phyloP scores from a whole-genome alignment of 2,329 filamentous ascomycete genomes.

The Fusarium abutilonis region DNA sequence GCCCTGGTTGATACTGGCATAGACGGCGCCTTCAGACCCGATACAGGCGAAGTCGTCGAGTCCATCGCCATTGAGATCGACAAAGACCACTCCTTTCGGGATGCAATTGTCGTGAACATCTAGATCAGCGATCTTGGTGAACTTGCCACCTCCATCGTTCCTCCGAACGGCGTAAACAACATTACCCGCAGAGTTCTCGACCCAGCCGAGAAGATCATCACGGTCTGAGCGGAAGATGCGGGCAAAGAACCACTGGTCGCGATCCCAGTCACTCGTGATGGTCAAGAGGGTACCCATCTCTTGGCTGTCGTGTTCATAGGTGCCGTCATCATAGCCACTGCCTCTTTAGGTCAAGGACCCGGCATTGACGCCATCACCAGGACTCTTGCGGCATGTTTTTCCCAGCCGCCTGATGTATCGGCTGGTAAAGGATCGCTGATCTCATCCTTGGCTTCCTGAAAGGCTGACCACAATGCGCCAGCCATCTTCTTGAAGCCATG shows the following conservation, averaged over 20 bases:
- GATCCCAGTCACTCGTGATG: neutral
- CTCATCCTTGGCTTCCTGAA: neutral
- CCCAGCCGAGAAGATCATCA: neutral
- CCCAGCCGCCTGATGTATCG: neutral
- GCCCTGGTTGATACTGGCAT: neutral
- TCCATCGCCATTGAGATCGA: neutral
- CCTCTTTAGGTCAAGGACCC: slow-evolving; percentile 40
- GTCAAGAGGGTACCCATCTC: slow-evolving; percentile 26
- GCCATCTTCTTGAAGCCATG: neutral
- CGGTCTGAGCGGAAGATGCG: neutral
- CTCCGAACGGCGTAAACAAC: neutral
- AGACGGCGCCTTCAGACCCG: neutral
- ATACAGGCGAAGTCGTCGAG: slow-evolving; percentile 2
- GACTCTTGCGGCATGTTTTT: neutral
- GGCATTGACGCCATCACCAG: slow-evolving; percentile 2
- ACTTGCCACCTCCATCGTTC: neutral
- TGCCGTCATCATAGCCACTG: slow-evolving; percentile 45
- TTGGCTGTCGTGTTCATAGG: slow-evolving; percentile 41
- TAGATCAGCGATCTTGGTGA: neutral
- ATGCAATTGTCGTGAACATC: neutral
- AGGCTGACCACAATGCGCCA: neutral
- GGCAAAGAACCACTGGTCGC: slow-evolving; percentile 4
- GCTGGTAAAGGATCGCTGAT: neutral
- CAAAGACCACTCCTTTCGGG: neutral
- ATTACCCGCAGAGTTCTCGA: slow-evolving; percentile 1